Conservation (phyloP, 257 asterid species). For the Avicennia marina region DNA sequence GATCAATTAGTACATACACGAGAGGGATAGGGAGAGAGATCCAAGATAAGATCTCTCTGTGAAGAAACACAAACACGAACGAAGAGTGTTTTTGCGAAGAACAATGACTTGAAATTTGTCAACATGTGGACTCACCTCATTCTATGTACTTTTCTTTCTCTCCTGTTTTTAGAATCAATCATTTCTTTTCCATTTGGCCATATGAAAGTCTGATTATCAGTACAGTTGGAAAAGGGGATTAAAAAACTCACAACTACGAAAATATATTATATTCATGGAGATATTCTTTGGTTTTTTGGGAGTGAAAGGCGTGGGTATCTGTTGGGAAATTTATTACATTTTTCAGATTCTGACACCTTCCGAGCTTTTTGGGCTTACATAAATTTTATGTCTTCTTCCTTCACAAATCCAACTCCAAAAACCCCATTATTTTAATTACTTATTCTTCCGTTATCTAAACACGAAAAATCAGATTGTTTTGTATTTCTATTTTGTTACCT, state of each 20-base stretch:
- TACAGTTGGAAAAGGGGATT: constrained; percentile 14
- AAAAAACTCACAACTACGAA: background rate
- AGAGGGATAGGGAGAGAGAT: constrained; percentile 27
- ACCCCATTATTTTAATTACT: too few relatives aligned
- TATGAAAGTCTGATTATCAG: constrained; percentile 28
- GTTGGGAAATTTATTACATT: constrained; percentile 34
- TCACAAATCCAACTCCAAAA: too few relatives aligned
- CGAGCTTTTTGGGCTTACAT: constrained; percentile 6
- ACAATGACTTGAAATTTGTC: constrained; percentile 52
- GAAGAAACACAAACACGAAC: constrained; percentile 34
- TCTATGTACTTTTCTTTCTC: constrained; percentile 24
- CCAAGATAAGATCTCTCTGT: constrained; percentile 43
- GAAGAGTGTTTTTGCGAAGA: constrained; percentile 27
- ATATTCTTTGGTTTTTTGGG: constrained; percentile 47
- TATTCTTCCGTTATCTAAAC: too few relatives aligned
- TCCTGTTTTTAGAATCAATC: constrained; percentile 34
- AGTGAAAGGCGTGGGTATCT: constrained; percentile 37
- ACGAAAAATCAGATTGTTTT: too few relatives aligned
- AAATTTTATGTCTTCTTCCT: too few relatives aligned
- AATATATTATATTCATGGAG: constrained; percentile 20
- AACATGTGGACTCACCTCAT: constrained; percentile 41
- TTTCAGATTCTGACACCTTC: constrained; percentile 59
- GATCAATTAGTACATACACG: constrained; percentile 22
- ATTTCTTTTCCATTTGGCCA: constrained; percentile 41
- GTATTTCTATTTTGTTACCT: too few relatives aligned